A percentile compares a stretch with the other conserved stretches of the same genome.
Conservation (phyloP, 2,329 filamentous ascomycete genomes). For the Aspergillus arachidicola region DNA sequence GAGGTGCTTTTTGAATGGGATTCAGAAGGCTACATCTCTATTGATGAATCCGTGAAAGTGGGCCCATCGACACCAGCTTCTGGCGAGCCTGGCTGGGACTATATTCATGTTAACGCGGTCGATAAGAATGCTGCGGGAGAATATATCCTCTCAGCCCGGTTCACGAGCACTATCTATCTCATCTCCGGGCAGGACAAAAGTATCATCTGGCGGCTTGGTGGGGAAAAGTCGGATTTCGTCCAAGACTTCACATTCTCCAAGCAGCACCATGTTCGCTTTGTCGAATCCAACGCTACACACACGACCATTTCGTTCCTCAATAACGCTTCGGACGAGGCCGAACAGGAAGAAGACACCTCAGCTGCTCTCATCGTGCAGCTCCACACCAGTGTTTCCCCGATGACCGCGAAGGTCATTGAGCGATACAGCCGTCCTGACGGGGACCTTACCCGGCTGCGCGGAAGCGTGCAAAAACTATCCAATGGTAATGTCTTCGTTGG, state of each 20-base stretch:
- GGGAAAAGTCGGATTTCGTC: slow-evolving; percentile 33
- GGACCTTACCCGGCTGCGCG: slow-evolving; percentile 37
- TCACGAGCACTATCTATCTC: slow-evolving; percentile 42
- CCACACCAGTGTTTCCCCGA: slow-evolving; percentile 28
- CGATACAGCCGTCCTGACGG: slow-evolving; percentile 39
- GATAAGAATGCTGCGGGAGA: slow-evolving; percentile 44
- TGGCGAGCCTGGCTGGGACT: slow-evolving; percentile 33
- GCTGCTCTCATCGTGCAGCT: slow-evolving; percentile 36
- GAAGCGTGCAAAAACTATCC: slow-evolving; percentile 37
- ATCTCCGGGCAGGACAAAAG: slow-evolving; percentile 40
- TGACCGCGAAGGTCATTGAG: slow-evolving; percentile 33
- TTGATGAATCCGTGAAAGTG: slow-evolving; percentile 4
- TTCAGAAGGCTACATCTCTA: slow-evolving; percentile 33
- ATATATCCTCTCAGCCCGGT: slow-evolving; percentile 44
- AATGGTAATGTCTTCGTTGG: slow-evolving; percentile 42
- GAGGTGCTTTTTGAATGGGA: slow-evolving; percentile 42
- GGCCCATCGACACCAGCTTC: background rate
- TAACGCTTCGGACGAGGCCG: slow-evolving; percentile 37
- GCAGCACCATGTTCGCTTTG: slow-evolving; percentile 42
- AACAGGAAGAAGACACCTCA: slow-evolving; percentile 30
- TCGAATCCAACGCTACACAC: slow-evolving; percentile 32
- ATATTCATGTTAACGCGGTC: slow-evolving; percentile 44
- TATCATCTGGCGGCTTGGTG: slow-evolving; percentile 45
- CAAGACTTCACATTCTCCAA: slow-evolving; percentile 39
- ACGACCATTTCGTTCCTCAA: slow-evolving; percentile 38